These are phyloP conservation scores for Cryptococcus sp. DNA, from an alignment of 1,284 basidiomycete species.

Conservation along the genomic window DNA sequence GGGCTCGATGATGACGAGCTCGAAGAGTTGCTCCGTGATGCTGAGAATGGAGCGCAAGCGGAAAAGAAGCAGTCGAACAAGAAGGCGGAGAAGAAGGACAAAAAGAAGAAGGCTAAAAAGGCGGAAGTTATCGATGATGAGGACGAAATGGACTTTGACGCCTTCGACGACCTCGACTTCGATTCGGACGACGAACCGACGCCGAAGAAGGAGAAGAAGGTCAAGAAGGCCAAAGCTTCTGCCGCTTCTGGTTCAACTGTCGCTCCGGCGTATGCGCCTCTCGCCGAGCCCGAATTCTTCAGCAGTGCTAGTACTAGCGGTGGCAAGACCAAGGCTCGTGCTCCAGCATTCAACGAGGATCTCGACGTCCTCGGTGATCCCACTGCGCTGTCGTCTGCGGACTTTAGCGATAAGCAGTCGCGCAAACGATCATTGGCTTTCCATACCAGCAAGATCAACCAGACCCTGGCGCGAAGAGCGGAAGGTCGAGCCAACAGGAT, in stretches of 20 bases:
- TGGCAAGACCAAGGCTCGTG: constrained; percentile 24
- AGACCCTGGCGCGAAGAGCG: constrained; percentile 68
- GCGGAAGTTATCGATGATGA: constrained; percentile 31
- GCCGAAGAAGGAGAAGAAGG: constrained; percentile 45
- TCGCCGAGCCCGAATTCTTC: constrained; percentile 40
- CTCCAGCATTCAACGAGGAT: constrained; percentile 31
- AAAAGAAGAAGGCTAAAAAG: constrained; percentile 39
- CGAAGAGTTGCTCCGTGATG: constrained; percentile 40
- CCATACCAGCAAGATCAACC: constrained; percentile 86
- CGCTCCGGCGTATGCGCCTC: constrained; percentile 40
- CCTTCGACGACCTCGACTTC: background rate
- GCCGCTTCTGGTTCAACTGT: constrained; percentile 9
- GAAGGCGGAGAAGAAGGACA: constrained; percentile 35
- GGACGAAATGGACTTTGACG: constrained; percentile 11
- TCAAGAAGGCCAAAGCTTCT: constrained; percentile 28
- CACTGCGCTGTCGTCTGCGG: constrained; percentile 66
- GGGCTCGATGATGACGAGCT: constrained; percentile 49
- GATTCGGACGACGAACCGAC: constrained; percentile 31
- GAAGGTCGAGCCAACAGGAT: constrained; percentile 61
- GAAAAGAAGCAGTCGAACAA: constrained; percentile 23
- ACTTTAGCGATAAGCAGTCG: constrained; percentile 76
- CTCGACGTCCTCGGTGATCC: constrained; percentile 75
- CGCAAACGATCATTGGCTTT: constrained; percentile 80
- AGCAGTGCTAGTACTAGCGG: constrained; percentile 21
- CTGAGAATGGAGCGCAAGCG: constrained; percentile 21